These are phyloP conservation scores for Claviceps lovelessii DNA, from an alignment of 2,329 filamentous ascomycete species.

Conservation along the genomic window DNA sequence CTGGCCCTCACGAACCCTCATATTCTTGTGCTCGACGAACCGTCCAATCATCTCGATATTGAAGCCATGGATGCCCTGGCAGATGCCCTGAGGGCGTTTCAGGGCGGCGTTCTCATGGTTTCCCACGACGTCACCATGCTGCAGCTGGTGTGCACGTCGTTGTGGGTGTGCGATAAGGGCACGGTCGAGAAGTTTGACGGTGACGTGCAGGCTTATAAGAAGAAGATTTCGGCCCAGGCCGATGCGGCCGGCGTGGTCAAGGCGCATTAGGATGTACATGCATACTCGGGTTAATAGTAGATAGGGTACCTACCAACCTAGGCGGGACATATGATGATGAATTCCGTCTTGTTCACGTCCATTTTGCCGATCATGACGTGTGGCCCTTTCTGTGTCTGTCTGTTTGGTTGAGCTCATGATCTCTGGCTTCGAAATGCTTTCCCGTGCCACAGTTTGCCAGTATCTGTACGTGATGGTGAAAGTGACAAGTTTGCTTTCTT, in stretches of 20 bases:
- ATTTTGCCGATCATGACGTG: background rate
- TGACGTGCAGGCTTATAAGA: conserved; percentile 95
- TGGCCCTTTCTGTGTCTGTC: too few species aligned
- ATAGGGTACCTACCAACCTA: too few species aligned
- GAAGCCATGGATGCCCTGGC: conserved; percentile 96
- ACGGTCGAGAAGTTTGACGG: conserved; percentile 93
- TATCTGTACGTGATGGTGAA: too few species aligned
- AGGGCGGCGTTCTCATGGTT: conserved; percentile 95
- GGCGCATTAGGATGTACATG: conserved; percentile 29
- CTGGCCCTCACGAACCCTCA: conserved; percentile 86
- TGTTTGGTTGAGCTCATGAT: background rate
- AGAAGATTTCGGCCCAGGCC: conserved; percentile 80
- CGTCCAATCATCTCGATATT: conserved; percentile 96
- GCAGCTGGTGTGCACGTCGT: conserved; percentile 81
- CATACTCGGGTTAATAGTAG: background rate
- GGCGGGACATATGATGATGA: background rate
- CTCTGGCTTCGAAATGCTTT: too few species aligned
- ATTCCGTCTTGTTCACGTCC: background rate
- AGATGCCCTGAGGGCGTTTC: conserved; percentile 68
- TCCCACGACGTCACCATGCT: conserved; percentile 98
- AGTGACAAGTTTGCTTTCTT: too few species aligned
- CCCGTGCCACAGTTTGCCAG: too few species aligned
- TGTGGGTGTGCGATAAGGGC: conserved; percentile 94
- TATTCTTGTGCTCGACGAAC: conserved; percentile 94
- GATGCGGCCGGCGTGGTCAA: conserved; percentile 76